phyloP scores from a whole-genome alignment of 257 asterid species.

The Solanum sejunctum region DNA sequence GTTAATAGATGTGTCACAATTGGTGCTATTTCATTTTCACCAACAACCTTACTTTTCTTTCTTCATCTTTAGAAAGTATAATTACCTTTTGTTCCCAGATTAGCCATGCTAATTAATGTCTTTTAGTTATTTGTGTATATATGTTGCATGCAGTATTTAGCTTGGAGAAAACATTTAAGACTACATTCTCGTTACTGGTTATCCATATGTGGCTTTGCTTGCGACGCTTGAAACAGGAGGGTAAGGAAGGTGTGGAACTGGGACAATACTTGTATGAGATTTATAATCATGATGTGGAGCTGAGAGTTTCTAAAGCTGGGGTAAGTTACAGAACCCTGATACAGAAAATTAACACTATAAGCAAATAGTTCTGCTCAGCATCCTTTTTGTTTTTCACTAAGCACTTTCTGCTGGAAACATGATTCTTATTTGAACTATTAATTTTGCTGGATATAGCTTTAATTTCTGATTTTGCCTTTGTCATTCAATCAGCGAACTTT shows the following conservation, averaged over 20 bases:
- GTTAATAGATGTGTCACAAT: background rate
- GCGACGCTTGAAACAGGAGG: constrained; percentile 80
- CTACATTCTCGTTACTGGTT: constrained; percentile 77
- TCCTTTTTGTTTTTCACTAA: background rate
- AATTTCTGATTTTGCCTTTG: background rate
- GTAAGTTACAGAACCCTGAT: constrained; percentile 33
- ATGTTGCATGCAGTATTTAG: constrained; percentile 56
- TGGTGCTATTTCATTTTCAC: background rate
- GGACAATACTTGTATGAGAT: constrained; percentile 84
- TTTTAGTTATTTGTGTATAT: background rate
- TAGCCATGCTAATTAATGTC: background rate
- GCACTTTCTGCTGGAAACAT: background rate
- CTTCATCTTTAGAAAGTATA: background rate
- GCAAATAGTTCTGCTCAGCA: background rate
- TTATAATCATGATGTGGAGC: constrained; percentile 82
- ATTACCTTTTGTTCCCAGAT: background rate
- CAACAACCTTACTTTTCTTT: background rate
- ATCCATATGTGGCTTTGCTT: constrained; percentile 94
- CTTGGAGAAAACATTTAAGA: constrained; percentile 89
- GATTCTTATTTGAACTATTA: background rate
- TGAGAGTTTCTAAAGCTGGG: constrained; percentile 58
- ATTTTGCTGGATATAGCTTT: background rate
- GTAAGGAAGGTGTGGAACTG: constrained; percentile 84
- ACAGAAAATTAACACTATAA: background rate
- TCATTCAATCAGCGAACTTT: background rate